These are phyloP conservation scores for Articulospora tetracladia DNA, from an alignment of 495 filamentous ascomycete species.

Conservation along the genomic window DNA sequence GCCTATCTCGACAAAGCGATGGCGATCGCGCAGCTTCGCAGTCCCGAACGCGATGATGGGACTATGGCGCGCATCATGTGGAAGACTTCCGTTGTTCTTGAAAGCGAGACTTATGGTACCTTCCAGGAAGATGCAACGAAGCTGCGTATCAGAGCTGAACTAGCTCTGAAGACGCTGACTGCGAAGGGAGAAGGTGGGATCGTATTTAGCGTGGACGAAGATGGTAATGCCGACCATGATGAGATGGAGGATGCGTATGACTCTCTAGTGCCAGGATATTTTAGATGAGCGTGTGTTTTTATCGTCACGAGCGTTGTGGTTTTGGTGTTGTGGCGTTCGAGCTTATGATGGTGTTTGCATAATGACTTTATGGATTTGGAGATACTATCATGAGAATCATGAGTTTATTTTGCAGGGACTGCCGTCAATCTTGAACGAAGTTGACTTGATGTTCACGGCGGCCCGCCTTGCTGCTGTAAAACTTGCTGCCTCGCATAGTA, in stretches of 20 bases:
- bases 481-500: not conserved
- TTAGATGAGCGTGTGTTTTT: constrained; percentile 8
- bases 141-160: constrained; percentile 17
- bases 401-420: no score
- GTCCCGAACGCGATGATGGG: constrained; percentile 15
- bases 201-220: constrained; percentile 12
- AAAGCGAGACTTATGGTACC: constrained; percentile 9
- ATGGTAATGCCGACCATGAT: constrained; percentile 7
- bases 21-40: constrained; percentile 17
- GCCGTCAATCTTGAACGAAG: no score
- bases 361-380: no score
- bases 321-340: not conserved
- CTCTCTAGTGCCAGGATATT: constrained; percentile 15
- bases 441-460: no score
- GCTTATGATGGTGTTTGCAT: no score
- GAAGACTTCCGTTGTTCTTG: constrained; percentile 14
- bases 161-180: constrained; percentile 7
- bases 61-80: constrained; percentile 16
- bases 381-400: no score
- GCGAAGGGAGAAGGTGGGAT: constrained; percentile 14
- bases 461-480: not conserved
- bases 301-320: not conserved
- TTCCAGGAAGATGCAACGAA: constrained; percentile 10
- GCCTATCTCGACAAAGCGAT: constrained; percentile 16
- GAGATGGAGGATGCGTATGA: constrained; percentile 17